Conservation (phyloP, 2,329 filamentous ascomycete species). For the Elsinoe arachidis region DNA sequence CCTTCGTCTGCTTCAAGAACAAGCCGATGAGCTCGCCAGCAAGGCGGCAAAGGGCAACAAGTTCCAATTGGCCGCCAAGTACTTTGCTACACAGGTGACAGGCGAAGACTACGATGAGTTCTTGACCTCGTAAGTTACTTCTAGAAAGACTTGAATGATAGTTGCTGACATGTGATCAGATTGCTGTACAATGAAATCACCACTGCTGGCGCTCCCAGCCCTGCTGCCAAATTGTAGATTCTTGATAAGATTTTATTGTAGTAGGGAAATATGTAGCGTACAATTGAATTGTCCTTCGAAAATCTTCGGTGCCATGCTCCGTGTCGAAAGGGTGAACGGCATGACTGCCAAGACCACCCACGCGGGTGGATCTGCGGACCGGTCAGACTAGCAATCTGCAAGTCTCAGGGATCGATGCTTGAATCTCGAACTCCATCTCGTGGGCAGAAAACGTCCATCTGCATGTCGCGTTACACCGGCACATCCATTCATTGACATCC, state of each 20-base stretch:
- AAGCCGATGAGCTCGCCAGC: constrained; percentile 63
- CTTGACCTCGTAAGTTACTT: constrained; percentile 62
- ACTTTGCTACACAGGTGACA: constrained; percentile 86
- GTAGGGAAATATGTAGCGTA: constrained; percentile 1
- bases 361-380: constrained; percentile 2
- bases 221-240: constrained; percentile 38
- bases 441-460: background rate
- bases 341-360: background rate
- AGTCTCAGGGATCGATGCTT: constrained; percentile 1
- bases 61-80: constrained; percentile 80
- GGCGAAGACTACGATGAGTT: constrained; percentile 98
- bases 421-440: constrained; percentile 9
- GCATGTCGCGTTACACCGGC: background rate
- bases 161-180: constrained; percentile 36
- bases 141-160: constrained; percentile 17
- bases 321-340: background rate
- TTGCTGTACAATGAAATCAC: constrained; percentile 85
- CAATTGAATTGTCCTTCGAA: background rate
- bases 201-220: constrained; percentile 56
- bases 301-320: background rate
- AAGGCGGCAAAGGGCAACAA: constrained; percentile 84
- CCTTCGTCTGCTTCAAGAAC: constrained; percentile 76
- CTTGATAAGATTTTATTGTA: background rate
- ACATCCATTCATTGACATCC: background rate
- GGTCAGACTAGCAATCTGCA: background rate